phyloP scores from a whole-genome alignment of 495 filamentous ascomycete genomes.

The Podospora tetraspora region DNA sequence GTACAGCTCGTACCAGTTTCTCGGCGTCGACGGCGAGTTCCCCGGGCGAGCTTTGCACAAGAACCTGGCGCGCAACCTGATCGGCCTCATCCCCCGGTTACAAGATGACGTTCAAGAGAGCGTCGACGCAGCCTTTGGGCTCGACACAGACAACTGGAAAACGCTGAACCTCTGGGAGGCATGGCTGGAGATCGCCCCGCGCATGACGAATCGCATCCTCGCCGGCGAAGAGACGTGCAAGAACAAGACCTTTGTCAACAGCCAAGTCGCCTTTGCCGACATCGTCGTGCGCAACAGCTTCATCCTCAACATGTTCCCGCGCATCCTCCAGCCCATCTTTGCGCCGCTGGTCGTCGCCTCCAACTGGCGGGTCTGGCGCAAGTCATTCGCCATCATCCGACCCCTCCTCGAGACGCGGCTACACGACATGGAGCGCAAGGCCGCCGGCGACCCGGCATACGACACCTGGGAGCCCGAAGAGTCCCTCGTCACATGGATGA shows the following conservation, averaged over 20 bases:
- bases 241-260: conserved; percentile 26
- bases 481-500: conserved; percentile 34
- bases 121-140: conserved; percentile 28
- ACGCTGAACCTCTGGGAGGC: conserved; percentile 33
- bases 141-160: conserved; percentile 31
- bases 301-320: conserved; percentile 33
- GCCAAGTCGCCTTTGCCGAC: conserved; percentile 32
- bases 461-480: conserved; percentile 26
- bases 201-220: conserved; percentile 30
- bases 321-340: conserved; percentile 30
- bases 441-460: conserved; percentile 20
- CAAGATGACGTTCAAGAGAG: conserved; percentile 30
- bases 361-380: conserved; percentile 31
- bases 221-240: conserved; percentile 26
- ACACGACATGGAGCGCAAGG: conserved; percentile 23
- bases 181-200: conserved; percentile 29
- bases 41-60: conserved; percentile 32
- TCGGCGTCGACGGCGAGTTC: conserved; percentile 28
- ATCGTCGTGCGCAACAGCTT: conserved; percentile 31
- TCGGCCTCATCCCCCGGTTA: conserved; percentile 29
- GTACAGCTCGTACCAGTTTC: conserved; percentile 31
- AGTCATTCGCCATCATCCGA: conserved; percentile 17
- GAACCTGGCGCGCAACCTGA: conserved; percentile 31
- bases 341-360: conserved; percentile 23
- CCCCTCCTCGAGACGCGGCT: conserved; percentile 30